Evolutionary conservation across 257 asterid genomes (phyloP), one percentile per base, ranked within the genome.

Genomic region (Nicotiana tabacum): DNA sequence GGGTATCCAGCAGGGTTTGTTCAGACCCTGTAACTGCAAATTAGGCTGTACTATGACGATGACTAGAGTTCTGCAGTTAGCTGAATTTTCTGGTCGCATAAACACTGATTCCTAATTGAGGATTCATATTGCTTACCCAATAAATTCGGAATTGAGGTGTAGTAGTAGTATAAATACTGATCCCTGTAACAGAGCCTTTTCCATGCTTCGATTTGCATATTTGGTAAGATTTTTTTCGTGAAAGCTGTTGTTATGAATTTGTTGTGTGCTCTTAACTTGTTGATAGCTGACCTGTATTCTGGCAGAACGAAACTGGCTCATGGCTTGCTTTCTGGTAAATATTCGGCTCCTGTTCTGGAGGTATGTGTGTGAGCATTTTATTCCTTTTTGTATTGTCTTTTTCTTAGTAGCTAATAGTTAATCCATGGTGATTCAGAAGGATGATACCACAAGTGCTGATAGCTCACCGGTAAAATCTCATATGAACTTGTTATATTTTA

Each of bases 281-380:
- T 82, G 67, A 80, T 12, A 12, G 55, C 27, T 67, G 84, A 77
- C 77, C 48, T 85, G 80, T 83, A 77, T 72, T 83, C 29, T 80
- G 77, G 83, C 94, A 96, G 99, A 81, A 88, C 97, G 24, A 96
- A 96, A 87, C 91, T 96, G 88, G 98, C 98, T 58, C 97, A 94
- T 90, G 99, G 99, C 72, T 78, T 96, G 90, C 98, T 94, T 70
- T 96, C 99, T 89, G 99, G 99, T 76, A 92, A 89, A 91, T 94
- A 92, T 89, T 94, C 98, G 27, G 43, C 85, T 87, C 98, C 97
- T 55, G 89, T 89, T 48, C 70, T 87, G 58, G 88, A 91, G 98
- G 99, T 96, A 90, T 68, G 83, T 70, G 5, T 53, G 43, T 81
- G 78, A 81, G 61, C 77, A 57, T 57, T 18, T 61, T 5, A 65